Percentiles rank a stretch among this genome's conserved stretches.
Conservation (phyloP, 208 protist species). For the Leishmania mexicana region DNA sequence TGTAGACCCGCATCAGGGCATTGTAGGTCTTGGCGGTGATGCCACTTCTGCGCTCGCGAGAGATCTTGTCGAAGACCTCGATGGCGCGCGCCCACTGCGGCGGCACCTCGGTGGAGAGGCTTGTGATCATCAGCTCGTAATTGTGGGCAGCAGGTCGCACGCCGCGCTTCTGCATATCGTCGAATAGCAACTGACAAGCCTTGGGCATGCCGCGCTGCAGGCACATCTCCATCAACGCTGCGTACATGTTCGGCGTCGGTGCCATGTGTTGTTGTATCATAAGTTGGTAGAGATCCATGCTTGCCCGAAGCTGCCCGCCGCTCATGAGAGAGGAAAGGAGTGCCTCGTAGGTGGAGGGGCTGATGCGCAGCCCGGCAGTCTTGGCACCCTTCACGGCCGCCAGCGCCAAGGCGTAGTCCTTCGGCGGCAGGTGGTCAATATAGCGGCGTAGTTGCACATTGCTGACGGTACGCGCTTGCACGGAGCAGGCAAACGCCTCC, state of each 20-base stretch:
- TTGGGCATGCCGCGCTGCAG: constrained; percentile 66
- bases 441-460: constrained; percentile 79
- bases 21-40: constrained; percentile 82
- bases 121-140: constrained; percentile 83
- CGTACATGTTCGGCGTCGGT: constrained; percentile 76
- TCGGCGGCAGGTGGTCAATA: constrained; percentile 51
- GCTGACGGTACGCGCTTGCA: constrained; percentile 76
- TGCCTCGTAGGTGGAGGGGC: constrained; percentile 67
- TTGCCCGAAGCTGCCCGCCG: constrained; percentile 71
- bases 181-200: constrained; percentile 68
- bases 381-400: constrained; percentile 72
- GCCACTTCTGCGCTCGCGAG: constrained; percentile 40
- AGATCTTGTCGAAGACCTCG: constrained; percentile 82
- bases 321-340: constrained; percentile 61
- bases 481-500: constrained; percentile 60
- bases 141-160: constrained; percentile 50
- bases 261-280: constrained; percentile 67
- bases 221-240: constrained; percentile 79
- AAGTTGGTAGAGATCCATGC: constrained; percentile 76
- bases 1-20: constrained; percentile 83
- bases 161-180: constrained; percentile 69
- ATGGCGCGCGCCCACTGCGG: constrained; percentile 85
- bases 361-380: constrained; percentile 57
- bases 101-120: constrained; percentile 63
- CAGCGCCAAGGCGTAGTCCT: constrained; percentile 56